Percentiles rank a stretch among this genome's conserved stretches.
Conservation (phyloP, 2,329 filamentous ascomycete genomes). For the Microcyclospora pomicola region DNA sequence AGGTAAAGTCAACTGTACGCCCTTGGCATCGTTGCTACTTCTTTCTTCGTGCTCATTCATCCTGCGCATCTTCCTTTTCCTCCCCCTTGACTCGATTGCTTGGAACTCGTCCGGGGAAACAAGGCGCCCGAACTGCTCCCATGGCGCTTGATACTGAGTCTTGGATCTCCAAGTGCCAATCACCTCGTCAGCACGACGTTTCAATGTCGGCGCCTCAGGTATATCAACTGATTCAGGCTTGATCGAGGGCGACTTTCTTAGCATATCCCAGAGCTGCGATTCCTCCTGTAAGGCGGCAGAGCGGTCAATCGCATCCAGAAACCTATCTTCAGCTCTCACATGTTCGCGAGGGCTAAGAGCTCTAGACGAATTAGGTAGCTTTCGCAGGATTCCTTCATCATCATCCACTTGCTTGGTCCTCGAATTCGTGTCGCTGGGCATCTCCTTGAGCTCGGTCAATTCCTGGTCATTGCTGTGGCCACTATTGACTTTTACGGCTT, state of each 20-base stretch:
- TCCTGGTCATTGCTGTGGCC: not conserved
- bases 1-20: too few relatives aligned
- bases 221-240: not conserved
- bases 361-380: not conserved
- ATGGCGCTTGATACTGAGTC: not conserved
- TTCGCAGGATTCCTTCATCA: too few relatives aligned
- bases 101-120: not conserved
- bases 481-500: not conserved
- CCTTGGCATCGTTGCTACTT: too few relatives aligned
- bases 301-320: conserved; percentile 36
- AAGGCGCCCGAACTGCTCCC: not conserved
- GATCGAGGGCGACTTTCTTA: conserved; percentile 22
- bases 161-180: conserved; percentile 12
- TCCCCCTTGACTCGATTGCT: not conserved
- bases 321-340: conserved; percentile 24
- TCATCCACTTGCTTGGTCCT: too few relatives aligned
- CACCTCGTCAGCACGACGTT: not conserved
- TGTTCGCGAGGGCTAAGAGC: conserved; percentile 7
- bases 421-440: conserved; percentile 4
- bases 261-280: conserved; percentile 28
- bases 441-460: conserved; percentile 1
- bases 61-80: not conserved
- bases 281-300: conserved; percentile 33
- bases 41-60: too few relatives aligned
- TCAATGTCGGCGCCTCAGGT: not conserved